Evolutionary conservation across 2,329 filamentous ascomycete genomes (phyloP), one percentile per base, ranked within the genome.

Genomic region (Apiospora aurea): DNA sequence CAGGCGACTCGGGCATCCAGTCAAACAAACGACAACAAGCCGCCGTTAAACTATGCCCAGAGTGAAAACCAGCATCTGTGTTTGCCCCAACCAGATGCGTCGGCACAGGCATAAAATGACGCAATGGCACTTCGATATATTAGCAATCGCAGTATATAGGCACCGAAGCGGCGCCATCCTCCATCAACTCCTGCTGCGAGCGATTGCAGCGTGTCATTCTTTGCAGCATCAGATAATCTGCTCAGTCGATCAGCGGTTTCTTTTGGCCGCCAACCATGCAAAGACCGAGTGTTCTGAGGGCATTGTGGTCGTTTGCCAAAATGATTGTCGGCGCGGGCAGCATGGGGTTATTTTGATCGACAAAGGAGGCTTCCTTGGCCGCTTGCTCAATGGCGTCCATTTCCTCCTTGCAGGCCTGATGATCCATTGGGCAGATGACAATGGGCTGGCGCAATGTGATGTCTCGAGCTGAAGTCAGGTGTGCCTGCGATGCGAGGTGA

Each of bases 341-440:
- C 92, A 97, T 95, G 0, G 95, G 96, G 77, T 96, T 96, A 74
- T 97, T 94, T 0, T 93, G 93, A 76, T 96, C 94, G 73, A 98
- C 92, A 74, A 93, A 91, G 21, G 94, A 93, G 1, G 96, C 96
- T 77, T 98, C 96, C 82, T 95, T 96, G 61, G 96, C 96, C 0
- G 96, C 94, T 82, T 97, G 94, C 80, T 98, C 95, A 75, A 99
- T 98, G 49, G 95, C 95, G 78, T 97, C 95, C 94, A 99, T 98
- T 84, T 98, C 96, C 80, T 98, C 95, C 82, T 97, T 98, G 84
- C 96, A 99, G 21, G 93, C 94, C 76, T 97, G 94, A 79, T 98
- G 94, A 79, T 99, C 96, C 74, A 98, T 90, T 0, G 96, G 96
- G 78, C 96, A 98, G 69, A 98, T 96, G 46, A 98, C 94, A 72